Percentiles rank a stretch among this genome's conserved stretches.
These are phyloP conservation scores for Coelastrella sp. DNA, from an alignment of 139 green algal genomes.

Conservation along the genomic window DNA sequence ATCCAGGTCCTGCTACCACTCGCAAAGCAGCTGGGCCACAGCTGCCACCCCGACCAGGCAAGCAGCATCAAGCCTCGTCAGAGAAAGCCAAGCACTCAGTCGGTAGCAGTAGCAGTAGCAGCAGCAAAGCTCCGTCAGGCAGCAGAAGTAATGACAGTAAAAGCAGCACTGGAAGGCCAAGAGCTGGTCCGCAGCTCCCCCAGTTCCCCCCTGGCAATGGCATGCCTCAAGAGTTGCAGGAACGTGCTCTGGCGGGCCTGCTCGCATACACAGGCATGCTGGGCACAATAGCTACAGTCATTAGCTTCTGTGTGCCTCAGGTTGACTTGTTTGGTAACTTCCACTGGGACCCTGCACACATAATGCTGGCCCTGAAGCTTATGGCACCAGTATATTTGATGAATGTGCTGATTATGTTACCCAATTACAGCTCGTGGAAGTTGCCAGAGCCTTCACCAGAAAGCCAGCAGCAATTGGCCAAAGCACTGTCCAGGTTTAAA, in stretches of 20 bases:
- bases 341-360: slow-evolving; percentile 10
- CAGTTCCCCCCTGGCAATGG: neutral
- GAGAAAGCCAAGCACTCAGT: neutral
- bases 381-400: slow-evolving; percentile 29
- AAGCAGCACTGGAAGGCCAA: neutral
- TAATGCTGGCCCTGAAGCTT: slow-evolving; percentile 16
- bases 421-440: slow-evolving; percentile 38
- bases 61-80: neutral
- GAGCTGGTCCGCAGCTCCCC: neutral
- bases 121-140: neutral
- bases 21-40: neutral
- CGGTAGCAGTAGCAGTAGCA: neutral
- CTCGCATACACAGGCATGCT: slow-evolving; percentile 42
- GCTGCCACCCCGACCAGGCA: neutral
- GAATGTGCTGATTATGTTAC: slow-evolving; percentile 38
- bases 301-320: neutral
- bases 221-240: slow-evolving; percentile 11
- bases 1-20: no score
- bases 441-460: slow-evolving; percentile 14
- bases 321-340: slow-evolving; percentile 36
- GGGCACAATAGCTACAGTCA: slow-evolving; percentile 17
- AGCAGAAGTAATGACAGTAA: neutral
- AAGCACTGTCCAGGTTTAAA: neutral
- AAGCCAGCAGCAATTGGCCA: neutral
- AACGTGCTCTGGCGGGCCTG: slow-evolving; percentile 30